A percentile compares a stretch with the other conserved stretches of the same genome.
Conservation (phyloP, 129 eudicot species). For the Pulicaria dysenterica region DNA sequence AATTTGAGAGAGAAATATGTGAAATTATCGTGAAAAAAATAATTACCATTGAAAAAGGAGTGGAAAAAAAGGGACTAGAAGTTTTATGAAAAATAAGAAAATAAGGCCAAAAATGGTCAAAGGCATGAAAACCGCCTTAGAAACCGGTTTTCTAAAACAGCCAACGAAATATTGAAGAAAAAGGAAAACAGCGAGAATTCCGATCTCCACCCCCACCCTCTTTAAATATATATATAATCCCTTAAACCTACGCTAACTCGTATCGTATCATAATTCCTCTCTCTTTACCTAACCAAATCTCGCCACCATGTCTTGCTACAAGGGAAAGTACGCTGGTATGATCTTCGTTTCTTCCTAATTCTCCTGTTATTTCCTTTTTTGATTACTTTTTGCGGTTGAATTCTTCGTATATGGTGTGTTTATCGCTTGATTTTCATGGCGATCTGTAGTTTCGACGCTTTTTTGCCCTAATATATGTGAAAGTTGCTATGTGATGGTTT, state of each 20-base stretch:
- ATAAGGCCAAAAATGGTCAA: slow-evolving; percentile 7
- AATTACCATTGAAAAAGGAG: background rate
- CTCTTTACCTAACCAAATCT: background rate
- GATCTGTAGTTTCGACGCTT: background rate
- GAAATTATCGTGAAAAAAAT: background rate
- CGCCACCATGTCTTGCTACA: slow-evolving; percentile 46
- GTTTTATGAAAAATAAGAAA: background rate
- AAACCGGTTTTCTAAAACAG: slow-evolving; percentile 22
- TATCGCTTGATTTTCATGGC: background rate
- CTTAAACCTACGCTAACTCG: slow-evolving; percentile 7
- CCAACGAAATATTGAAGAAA: background rate
- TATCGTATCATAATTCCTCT: slow-evolving; percentile 7
- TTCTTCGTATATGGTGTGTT: background rate
- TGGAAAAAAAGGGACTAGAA: no score
- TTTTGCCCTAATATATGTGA: background rate
- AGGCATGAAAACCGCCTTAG: slow-evolving; percentile 16
- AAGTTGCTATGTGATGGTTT: background rate
- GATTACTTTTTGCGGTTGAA: background rate
- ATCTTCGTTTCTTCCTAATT: background rate
- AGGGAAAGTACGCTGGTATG: slow-evolving; percentile 57
- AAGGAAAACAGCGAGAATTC: background rate
- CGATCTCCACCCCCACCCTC: slow-evolving; percentile 22
- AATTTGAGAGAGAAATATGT: no score
- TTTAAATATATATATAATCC: slow-evolving; percentile 35
- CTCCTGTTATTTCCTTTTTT: background rate